Evolutionary conservation across 2,329 filamentous ascomycete species (phyloP).

Genomic region (Septoria petroselini): DNA sequence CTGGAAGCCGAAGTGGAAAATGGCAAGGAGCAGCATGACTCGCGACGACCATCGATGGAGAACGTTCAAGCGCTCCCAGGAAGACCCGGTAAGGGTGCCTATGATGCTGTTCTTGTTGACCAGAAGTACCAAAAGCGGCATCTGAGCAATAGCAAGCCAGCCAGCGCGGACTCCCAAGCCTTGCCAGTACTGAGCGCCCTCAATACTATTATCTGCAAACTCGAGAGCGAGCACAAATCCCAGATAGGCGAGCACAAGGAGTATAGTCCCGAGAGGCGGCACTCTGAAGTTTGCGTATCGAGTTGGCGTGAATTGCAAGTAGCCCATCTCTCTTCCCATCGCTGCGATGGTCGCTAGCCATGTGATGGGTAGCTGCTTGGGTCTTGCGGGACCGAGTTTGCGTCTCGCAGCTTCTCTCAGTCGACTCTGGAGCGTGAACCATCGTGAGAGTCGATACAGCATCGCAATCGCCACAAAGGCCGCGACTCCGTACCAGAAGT

Average conservation of each 20-base stretch:
- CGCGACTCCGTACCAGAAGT: slow-evolving; percentile 43
- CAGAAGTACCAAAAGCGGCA: slow-evolving; percentile 41
- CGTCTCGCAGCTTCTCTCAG: slow-evolving; percentile 38
- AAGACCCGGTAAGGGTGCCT: slow-evolving; percentile 32
- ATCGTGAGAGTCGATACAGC: slow-evolving; percentile 35
- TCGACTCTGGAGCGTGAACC: slow-evolving; percentile 34
- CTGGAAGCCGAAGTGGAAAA: slow-evolving; percentile 35
- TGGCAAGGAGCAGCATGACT: slow-evolving; percentile 33
- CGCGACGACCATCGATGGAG: slow-evolving; percentile 40
- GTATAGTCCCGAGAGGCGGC: slow-evolving; percentile 30
- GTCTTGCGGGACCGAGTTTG: slow-evolving; percentile 33
- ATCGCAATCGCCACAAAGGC: slow-evolving; percentile 37
- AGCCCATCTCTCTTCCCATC: slow-evolving; percentile 37
- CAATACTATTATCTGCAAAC: slow-evolving; percentile 28
- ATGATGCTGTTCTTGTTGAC: slow-evolving; percentile 42
- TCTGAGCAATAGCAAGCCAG: slow-evolving; percentile 40
- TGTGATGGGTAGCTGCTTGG: slow-evolving; percentile 31
- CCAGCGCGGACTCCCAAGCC: slow-evolving; percentile 38
- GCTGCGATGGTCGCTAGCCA: slow-evolving; percentile 37
- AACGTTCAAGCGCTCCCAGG: slow-evolving; percentile 38
- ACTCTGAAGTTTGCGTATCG: slow-evolving; percentile 25
- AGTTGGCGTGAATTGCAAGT: slow-evolving; percentile 36
- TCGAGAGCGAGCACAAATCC: slow-evolving; percentile 33
- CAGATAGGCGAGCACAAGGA: slow-evolving; percentile 28
- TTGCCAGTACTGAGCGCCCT: slow-evolving; percentile 30